Evolutionary conservation across 495 filamentous ascomycete genomes (phyloP), one percentile per base, ranked within the genome.

Genomic region (Extremus antarcticus): DNA sequence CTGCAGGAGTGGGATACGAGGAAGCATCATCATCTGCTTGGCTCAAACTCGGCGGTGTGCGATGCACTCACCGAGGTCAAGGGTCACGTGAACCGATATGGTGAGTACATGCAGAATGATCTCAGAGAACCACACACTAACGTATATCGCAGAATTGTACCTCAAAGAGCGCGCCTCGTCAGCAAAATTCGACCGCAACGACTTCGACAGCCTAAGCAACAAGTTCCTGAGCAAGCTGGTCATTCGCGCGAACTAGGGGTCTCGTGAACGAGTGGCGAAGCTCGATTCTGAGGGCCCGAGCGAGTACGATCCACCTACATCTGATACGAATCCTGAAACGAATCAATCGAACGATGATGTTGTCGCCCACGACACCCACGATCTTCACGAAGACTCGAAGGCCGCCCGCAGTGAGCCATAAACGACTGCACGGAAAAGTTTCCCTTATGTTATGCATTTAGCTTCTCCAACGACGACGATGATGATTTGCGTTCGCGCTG

Each of bases 211-310:
- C 56, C 73, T 95, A 63, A 91, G 88, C 51, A 94, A 91, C 78
- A 95, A 94, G 75, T 92, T 95, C 72, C 74, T 94, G 52, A 90
- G 88, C 24, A 88, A 91, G 70, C 80, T 95, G 62, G 89, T 94
- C 67, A 94, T 95, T 68, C 90, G 90, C 55, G 86, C 90, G 59
- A 91, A 92, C 72, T 94, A 63, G 52, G 58, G 41, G 19, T 45
- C 41, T 7, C 19, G 16, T 7, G 19, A 45, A 3, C 41, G 41
- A 17, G 19, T 21, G 41, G 15, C 41, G 8, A 17, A 9, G 41
- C 17, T 45, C n/a, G 41, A 45, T 17, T n/a, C 41, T 45, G 16
- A 45, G 7, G 19, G 41, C n/a, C 29, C 29, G 4, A 13, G 29
- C 29, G 29, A 35, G 29, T 4, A 35, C 7, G 29, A 35, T 4